Percentiles rank a stretch among this genome's conserved stretches.
Conservation (phyloP, 345 rosid genomes). For the Lepidium africanum region DNA sequence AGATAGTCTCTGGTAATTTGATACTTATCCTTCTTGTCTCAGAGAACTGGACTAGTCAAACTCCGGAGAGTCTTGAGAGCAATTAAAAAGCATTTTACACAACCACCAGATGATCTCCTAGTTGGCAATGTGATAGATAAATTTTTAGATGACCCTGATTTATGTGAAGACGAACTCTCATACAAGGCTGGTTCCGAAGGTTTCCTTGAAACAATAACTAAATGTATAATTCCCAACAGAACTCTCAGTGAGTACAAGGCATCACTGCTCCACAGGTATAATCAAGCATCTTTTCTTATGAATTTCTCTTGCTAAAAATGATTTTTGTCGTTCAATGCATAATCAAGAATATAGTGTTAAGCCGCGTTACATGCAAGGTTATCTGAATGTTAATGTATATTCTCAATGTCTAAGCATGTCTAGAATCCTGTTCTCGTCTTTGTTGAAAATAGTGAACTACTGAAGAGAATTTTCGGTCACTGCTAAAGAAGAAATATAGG, state of each 20-base stretch:
- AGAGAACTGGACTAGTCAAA: conserved; percentile 92
- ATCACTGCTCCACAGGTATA: conserved; percentile 50
- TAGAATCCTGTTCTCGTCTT: not conserved
- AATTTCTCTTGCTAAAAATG: not conserved
- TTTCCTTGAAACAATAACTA: conserved; percentile 61
- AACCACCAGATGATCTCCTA: conserved; percentile 84
- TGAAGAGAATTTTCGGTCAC: not conserved
- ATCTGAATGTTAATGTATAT: not conserved
- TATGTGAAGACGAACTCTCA: conserved; percentile 84
- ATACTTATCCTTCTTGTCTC: conserved; percentile 23
- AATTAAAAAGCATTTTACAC: conserved; percentile 86
- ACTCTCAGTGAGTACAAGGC: conserved; percentile 61
- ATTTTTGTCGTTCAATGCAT: not conserved
- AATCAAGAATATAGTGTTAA: not conserved
- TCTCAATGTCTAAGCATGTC: not conserved
- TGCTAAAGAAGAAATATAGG: conserved; percentile 2
- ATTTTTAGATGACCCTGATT: conserved; percentile 72
- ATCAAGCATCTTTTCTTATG: not conserved
- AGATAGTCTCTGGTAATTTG: conserved; percentile 14
- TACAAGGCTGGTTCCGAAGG: conserved; percentile 82
- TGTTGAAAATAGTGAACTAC: conserved; percentile 2
- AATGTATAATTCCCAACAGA: conserved; percentile 47
- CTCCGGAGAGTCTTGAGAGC: conserved; percentile 96
- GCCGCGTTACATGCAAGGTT: not conserved
- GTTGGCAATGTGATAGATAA: conserved; percentile 72